Evolutionary conservation across 2,329 filamentous ascomycete species (phyloP).

Genomic region (Mariannaea sp.): DNA sequence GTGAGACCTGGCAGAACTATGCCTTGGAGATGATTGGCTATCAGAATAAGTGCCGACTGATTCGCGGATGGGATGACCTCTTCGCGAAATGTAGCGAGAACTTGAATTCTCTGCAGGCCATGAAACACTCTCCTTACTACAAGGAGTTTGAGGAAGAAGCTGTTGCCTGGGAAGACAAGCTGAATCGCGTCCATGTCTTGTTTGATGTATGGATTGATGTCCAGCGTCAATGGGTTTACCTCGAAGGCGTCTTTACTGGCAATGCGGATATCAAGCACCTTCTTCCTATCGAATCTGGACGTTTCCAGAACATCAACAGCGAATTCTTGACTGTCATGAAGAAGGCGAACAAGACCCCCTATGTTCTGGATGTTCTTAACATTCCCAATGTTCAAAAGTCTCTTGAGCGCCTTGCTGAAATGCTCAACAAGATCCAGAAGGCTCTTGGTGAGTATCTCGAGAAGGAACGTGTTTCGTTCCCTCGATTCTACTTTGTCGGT

Average conservation of each 20-base stretch:
- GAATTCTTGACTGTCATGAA: constrained; percentile 99
- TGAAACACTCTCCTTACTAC: constrained; percentile 99
- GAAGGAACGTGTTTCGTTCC: constrained; percentile 95
- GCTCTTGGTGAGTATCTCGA: constrained; percentile 98
- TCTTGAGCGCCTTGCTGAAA: constrained; percentile 90
- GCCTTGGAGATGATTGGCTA: constrained; percentile 93
- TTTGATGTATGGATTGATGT: constrained; percentile 99
- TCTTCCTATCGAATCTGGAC: constrained; percentile 91
- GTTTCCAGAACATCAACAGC: constrained; percentile 99
- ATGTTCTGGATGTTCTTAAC: constrained; percentile 92
- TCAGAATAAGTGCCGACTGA: constrained; percentile 96
- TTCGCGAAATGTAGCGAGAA: constrained; percentile 99
- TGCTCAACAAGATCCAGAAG: constrained; percentile 99
- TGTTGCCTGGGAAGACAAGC: constrained; percentile 94
- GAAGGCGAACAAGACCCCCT: constrained; percentile 96
- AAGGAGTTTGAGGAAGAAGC: constrained; percentile 99
- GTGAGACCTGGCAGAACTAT: constrained; percentile 96
- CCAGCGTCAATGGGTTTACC: constrained; percentile 99
- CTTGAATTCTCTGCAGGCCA: constrained; percentile 94
- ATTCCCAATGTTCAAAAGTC: constrained; percentile 97
- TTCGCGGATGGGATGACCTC: constrained; percentile 96
- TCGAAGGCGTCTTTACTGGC: constrained; percentile 97
- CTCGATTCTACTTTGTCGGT: constrained; percentile 98
- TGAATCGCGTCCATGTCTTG: constrained; percentile 94
- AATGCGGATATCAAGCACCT: constrained; percentile 99